These are phyloP conservation scores for Neopestalotiopsis sp. DNA, from an alignment of 2,329 filamentous ascomycete genomes.

Conservation along the genomic window DNA sequence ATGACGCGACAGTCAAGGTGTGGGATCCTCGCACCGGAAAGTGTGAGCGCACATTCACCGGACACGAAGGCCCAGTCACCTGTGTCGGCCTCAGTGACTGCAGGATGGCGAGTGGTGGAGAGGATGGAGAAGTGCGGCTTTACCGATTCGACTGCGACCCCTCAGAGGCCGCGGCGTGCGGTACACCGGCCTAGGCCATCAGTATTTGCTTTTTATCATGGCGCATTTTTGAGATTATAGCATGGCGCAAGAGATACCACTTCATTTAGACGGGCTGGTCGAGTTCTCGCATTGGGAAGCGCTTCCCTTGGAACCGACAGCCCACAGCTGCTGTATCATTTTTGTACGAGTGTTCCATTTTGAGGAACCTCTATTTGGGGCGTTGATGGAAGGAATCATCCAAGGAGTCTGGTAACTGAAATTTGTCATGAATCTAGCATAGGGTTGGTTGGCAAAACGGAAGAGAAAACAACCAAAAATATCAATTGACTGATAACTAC, in stretches of 20 bases:
- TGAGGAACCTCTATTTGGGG: neutral
- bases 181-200: conserved; percentile 47
- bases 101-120: conserved; percentile 87
- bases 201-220: neutral
- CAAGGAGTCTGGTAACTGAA: neutral
- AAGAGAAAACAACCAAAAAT: neutral
- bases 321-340: neutral
- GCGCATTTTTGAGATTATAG: conserved; percentile 14
- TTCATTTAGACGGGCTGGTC: conserved; percentile 17
- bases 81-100: conserved; percentile 92
- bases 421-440: neutral
- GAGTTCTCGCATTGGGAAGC: neutral
- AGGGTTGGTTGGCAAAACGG: neutral
- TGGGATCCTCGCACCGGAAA: conserved; percentile 94
- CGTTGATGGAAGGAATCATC: neutral
- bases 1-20: conserved; percentile 72
- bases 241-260: conserved; percentile 18
- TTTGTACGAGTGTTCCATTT: too few relatives aligned
- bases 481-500: neutral
- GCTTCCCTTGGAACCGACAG: neutral
- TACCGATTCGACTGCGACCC: conserved; percentile 71
- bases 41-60: conserved; percentile 90
- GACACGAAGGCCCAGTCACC: conserved; percentile 88
- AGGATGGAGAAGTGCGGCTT: conserved; percentile 89
- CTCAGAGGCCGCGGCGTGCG: conserved; percentile 49